phyloP scores from a whole-genome alignment of 441 rosid species.

The Erodium chrysanthum region DNA sequence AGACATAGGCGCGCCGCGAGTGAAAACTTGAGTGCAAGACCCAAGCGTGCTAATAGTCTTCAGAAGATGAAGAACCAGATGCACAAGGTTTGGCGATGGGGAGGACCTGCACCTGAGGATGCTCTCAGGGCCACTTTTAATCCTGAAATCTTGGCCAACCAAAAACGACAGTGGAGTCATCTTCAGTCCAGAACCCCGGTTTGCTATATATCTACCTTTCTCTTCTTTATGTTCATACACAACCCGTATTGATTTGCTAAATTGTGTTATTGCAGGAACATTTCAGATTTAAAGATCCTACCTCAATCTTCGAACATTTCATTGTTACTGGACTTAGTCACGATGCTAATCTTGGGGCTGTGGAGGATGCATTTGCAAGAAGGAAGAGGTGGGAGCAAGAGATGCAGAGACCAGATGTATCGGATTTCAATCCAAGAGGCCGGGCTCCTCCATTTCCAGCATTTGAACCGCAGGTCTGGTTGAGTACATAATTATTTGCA shows the following conservation, averaged over 20 bases:
- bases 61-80: conserved; percentile 54
- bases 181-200: conserved; percentile 75
- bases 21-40: conserved; percentile 36
- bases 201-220: conserved; percentile 16
- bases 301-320: conserved; percentile 82
- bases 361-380: conserved; percentile 76
- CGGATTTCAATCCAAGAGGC: conserved; percentile 24
- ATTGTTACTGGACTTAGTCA: conserved; percentile 83
- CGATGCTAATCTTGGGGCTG: conserved; percentile 58
- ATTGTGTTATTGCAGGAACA: conserved; percentile 40
- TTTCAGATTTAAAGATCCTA: conserved; percentile 58
- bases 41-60: conserved; percentile 46
- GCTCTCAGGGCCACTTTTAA: conserved; percentile 44
- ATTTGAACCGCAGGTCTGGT: conserved; percentile 76
- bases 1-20: conserved; percentile 66
- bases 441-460: conserved; percentile 61
- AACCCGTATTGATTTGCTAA: no score
- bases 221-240: conserved; percentile 1
- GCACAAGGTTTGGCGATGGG: conserved; percentile 88
- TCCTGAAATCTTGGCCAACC: conserved; percentile 91
- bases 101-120: conserved; percentile 42
- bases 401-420: conserved; percentile 46
- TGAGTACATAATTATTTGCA: neutral
- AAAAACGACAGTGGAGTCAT: conserved; percentile 96
- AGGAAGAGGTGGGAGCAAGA: conserved; percentile 73